Evolutionary conservation across 2,329 filamentous ascomycete species (phyloP), one percentile per base, ranked within the genome.

Genomic region (Alternaria hordeiaustralica): DNA sequence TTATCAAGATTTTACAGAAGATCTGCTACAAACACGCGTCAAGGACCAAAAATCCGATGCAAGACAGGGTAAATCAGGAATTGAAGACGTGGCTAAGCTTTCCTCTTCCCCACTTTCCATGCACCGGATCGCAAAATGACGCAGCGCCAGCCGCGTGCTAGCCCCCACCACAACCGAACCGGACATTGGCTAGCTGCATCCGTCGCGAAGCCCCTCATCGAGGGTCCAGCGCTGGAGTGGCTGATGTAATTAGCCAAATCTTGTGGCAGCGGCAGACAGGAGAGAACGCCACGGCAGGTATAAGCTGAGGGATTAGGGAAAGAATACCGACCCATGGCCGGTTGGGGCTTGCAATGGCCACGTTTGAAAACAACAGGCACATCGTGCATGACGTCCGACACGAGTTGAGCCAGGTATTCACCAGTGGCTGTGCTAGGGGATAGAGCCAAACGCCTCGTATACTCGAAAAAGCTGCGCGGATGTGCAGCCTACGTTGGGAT

Each of bases 11-110:
- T 30, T 61, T 55, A 45, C n/a, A 56, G 47, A n/a, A 33, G 47
- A 55, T 55, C 33, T 55, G 53, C 53, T 28, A 44, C 53, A 15
- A 21, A 41, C 30, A 55, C 47, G 56, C 47, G 47, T 58, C 55
- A 55, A 65, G 66, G 51, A 30, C 26, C 61, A 43, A 53, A 43
- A 58, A 61, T 65, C 50, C 18, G 36, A 58, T 56, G 41, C 44
- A 62, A 58, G 53, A 21, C 54, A 49, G 30, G 25, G 47, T 59
- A 64, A 73, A 74, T 63, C 69, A 71, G 69, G 71, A 69, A 67
- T 60, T 68, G 64, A 60, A 62, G 63, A 60, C 45, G 60, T 62
- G 63, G 63, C 63, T 71, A 74, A 75, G 71, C 71, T 72, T 74
- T 65, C 47, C 11, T 20, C 64, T 66, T 64, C 71, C 70, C 70